Evolutionary conservation across 352 stramenopile species (phyloP), one percentile per base, ranked within the genome.

Genomic region (Phytophthora pluvialis): DNA sequence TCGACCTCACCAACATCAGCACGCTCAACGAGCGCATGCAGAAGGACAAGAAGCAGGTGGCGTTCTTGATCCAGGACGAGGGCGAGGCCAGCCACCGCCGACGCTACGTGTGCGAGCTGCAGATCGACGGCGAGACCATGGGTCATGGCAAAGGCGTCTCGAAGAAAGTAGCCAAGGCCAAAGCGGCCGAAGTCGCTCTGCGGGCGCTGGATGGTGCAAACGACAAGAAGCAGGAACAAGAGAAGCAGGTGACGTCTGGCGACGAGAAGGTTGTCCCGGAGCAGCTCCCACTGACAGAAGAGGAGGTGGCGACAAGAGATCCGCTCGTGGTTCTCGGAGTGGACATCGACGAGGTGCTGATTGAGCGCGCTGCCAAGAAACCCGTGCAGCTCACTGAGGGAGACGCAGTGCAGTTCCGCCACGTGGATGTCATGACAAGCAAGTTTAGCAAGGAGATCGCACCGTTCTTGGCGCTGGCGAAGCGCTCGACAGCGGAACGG

Each of bases 141-240:
- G 80, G 80, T 4, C 60, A 60, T 21, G 81, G 81, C 5, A 70
- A 88, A 53, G 83, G 86, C 11, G 78, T 95, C 7, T 95, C 84
- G 5, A 95, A 93, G 62, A 90, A 91, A 68, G 83, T 93, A 15
- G 84, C 84, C 7, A 93, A 93, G 62, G 80, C 84, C 26, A 93
- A 92, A 54, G 85, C 85, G 2, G 84, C 85, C 2, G 73, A 77
- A 33, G 62, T 71, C 3, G 83, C 80, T 11, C 28, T 93, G 54
- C 52, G 49, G 47, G 13, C 35, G 1, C 25, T 88, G 47, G 39
- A 50, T 18, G 44, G 32, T 16, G 38, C 42, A 33, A 48, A 68
- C 3, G 18, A 47, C 4, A 53, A 69, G 46, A 51, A 64, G 25
- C 58, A 58, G 12, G 16, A 58, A 26, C 60, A 74, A 15, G 16